Percentiles rank a stretch among this genome's conserved stretches.
Evolutionary conservation across 441 rosid genomes (phyloP).

Genomic region (Aquilaria agallochum): DNA sequence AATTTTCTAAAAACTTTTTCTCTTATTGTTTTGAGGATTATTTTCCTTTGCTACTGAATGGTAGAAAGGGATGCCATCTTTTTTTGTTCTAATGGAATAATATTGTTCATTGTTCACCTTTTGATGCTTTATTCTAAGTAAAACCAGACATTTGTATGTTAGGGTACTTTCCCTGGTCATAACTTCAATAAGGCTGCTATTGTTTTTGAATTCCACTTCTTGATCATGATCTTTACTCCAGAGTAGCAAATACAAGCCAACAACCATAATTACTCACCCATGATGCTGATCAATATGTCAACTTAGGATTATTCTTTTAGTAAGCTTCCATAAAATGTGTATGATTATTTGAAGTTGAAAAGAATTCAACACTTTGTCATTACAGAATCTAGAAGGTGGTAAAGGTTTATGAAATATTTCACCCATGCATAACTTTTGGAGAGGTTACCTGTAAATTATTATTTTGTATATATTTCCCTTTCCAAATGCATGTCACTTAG

Average conservation of each 20-base stretch:
- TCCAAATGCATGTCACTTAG: too few relatives aligned
- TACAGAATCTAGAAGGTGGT: too few relatives aligned
- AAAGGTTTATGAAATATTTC: too few relatives aligned
- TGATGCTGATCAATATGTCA: slow-evolving; percentile 32
- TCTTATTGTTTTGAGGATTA: slow-evolving; percentile 14
- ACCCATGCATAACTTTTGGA: too few relatives aligned
- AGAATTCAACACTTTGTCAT: too few relatives aligned
- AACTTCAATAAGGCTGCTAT: slow-evolving; percentile 6
- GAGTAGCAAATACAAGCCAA: slow-evolving; percentile 52
- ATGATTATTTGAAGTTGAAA: too few relatives aligned
- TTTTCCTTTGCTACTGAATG: not conserved
- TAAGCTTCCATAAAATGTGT: too few relatives aligned
- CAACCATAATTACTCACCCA: slow-evolving; percentile 43
- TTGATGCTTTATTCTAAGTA: slow-evolving; percentile 14
- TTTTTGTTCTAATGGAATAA: not conserved
- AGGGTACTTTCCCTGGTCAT: slow-evolving; percentile 17
- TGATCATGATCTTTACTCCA: slow-evolving; percentile 61
- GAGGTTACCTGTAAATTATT: too few relatives aligned
- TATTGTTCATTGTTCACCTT: slow-evolving; percentile 13
- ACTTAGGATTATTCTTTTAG: too few relatives aligned
- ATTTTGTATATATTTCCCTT: too few relatives aligned
- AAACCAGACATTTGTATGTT: slow-evolving; percentile 10
- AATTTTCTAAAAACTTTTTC: not conserved
- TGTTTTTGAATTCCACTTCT: slow-evolving; percentile 7
- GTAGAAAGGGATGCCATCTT: not conserved